Conservation (phyloP, 2,329 filamentous ascomycete genomes). For the Metarhizium anisopliae region DNA sequence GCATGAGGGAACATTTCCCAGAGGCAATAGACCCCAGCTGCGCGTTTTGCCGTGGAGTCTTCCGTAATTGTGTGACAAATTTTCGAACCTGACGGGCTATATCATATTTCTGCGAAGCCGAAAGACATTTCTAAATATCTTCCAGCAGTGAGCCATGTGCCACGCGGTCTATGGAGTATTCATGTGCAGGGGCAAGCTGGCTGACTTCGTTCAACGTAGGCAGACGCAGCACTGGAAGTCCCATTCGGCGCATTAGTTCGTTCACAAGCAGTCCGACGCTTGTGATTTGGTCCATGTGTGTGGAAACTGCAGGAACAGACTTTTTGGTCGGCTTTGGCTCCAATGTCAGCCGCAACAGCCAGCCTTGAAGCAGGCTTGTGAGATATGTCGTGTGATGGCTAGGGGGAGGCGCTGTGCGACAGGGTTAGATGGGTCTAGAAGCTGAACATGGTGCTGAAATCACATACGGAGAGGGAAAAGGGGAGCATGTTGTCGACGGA, state of each 20-base stretch:
- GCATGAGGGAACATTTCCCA: conserved; percentile 13
- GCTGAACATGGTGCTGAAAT: background rate
- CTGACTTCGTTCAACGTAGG: background rate
- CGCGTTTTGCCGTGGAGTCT: background rate
- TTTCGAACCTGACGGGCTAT: conserved; percentile 18
- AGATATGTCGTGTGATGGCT: conserved; percentile 9
- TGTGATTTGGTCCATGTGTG: conserved; percentile 3
- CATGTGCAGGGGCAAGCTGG: background rate
- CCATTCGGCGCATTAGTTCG: conserved; percentile 2
- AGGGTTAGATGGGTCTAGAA: background rate
- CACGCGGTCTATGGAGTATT: conserved; percentile 1
- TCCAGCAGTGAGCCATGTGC: conserved; percentile 19
- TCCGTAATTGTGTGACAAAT: conserved; percentile 16
- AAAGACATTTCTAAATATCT: conserved; percentile 17
- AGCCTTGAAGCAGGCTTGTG: conserved; percentile 8
- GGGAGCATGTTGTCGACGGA: background rate
- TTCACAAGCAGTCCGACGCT: conserved; percentile 10
- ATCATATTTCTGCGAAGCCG: conserved; percentile 13
- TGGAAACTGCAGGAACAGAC: background rate
- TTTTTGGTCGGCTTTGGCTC: conserved; percentile 1
- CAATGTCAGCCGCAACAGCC: conserved; percentile 8
- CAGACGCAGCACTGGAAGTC: conserved; percentile 11
- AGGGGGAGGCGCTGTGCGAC: conserved; percentile 1
- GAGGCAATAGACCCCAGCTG: conserved; percentile 12
- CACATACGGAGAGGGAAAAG: conserved; percentile 2